A percentile compares a stretch with the other conserved stretches of the same genome.
These are phyloP conservation scores for Cucumis cinereus DNA, from an alignment of 306 rosid species.

Conservation along the genomic window DNA sequence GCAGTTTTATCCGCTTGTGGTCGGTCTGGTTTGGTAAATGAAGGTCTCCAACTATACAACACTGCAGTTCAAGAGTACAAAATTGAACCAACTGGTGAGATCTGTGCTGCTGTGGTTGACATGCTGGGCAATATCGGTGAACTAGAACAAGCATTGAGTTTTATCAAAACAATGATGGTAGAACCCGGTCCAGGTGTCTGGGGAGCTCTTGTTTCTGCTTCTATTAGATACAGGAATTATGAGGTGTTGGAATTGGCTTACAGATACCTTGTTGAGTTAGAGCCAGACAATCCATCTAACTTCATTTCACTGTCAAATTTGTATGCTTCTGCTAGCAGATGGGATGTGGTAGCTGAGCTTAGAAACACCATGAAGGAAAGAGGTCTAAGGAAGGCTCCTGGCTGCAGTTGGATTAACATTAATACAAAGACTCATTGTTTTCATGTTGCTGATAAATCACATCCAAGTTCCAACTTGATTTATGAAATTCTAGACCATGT, in stretches of 20 bases:
- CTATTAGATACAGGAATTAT: slow-evolving; percentile 42
- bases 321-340: slow-evolving; percentile 47
- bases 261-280: slow-evolving; percentile 40
- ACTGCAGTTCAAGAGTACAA: slow-evolving; percentile 20
- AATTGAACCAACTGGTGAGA: slow-evolving; percentile 55
- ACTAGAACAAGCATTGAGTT: slow-evolving; percentile 47
- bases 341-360: slow-evolving; percentile 62
- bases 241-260: slow-evolving; percentile 49
- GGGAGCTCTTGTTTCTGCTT: slow-evolving; percentile 66
- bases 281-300: slow-evolving; percentile 67
- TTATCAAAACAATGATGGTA: slow-evolving; percentile 43
- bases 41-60: slow-evolving; percentile 54
- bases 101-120: slow-evolving; percentile 69
- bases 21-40: slow-evolving; percentile 52
- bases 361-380: slow-evolving; percentile 63
- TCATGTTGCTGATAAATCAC: slow-evolving; percentile 56
- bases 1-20: slow-evolving; percentile 69
- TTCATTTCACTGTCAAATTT: slow-evolving; percentile 58
- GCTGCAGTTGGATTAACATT: slow-evolving; percentile 74
- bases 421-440: slow-evolving; percentile 45
- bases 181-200: slow-evolving; percentile 62
- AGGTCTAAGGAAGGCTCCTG: slow-evolving; percentile 57
- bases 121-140: slow-evolving; percentile 55
- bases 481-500: slow-evolving; percentile 45
- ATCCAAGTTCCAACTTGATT: slow-evolving; percentile 50